Conservation (phyloP, 2,329 filamentous ascomycete genomes). For the Diaporthe aspalathi region DNA sequence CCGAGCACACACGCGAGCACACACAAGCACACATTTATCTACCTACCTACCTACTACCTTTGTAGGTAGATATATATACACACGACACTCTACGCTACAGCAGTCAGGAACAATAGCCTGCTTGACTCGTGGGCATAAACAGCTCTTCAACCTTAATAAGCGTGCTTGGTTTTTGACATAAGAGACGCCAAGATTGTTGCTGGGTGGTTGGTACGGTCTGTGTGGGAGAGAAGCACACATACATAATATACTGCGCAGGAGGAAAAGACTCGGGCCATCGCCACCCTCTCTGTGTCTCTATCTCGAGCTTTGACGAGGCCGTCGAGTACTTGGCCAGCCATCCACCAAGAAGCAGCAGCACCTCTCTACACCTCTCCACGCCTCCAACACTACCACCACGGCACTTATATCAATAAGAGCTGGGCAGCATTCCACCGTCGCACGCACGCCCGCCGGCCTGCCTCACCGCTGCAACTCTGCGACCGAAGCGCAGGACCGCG, state of each 20-base stretch:
- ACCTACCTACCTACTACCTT: no score
- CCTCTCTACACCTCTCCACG: neutral
- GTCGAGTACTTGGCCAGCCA: neutral
- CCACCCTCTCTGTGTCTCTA: no score
- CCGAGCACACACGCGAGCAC: no score
- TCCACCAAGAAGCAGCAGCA: no score
- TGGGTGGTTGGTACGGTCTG: neutral
- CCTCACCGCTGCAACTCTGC: constrained; percentile 36
- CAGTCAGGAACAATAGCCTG: neutral
- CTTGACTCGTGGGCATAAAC: constrained; percentile 3
- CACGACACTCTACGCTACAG: neutral
- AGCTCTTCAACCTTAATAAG: constrained; percentile 7
- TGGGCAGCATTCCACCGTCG: constrained; percentile 32
- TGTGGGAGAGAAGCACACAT: neutral
- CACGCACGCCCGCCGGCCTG: no score
- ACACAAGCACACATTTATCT: no score
- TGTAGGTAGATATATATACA: no score
- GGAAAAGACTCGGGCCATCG: no score
- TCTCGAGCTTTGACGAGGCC: neutral
- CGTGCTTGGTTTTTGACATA: neutral
- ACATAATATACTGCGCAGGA: no score
- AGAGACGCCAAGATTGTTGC: neutral
- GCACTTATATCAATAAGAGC: neutral
- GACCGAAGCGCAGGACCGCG: constrained; percentile 32
- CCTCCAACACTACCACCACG: neutral